Evolutionary conservation across 805 yeast species (phyloP), one percentile per base, ranked within the genome.

Genomic region (Saturnispora quitensis): DNA sequence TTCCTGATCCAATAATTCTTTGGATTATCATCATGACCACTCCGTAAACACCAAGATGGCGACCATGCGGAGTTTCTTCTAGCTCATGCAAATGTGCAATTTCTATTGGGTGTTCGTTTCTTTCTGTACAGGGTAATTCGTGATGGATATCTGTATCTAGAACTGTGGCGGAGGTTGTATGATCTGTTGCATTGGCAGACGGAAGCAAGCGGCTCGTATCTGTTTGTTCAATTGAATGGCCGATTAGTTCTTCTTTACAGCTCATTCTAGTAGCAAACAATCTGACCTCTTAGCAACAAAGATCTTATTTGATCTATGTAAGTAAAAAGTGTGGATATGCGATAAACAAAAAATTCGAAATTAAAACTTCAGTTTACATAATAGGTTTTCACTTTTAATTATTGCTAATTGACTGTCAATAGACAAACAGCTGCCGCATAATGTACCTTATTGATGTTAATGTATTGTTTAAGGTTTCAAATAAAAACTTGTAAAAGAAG

Each of bases 1-100:
- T 84, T 0, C 93, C 93, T 0, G 89, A 82, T 0, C 95, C 93
- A 12, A 86, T 69, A 42, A 86, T 85, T 54, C 90, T 69, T 15
- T 87, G 79, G 6, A 86, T 73, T 58, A 83, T 81, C 53, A 84
- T 66, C 43, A 82, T 74, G 40, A 81, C 73, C 0, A 87, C 82
- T 6, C 89, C 80, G 58, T 76, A 82, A 2, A 83, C 63, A 0
- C 91, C 91, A 54, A 86, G 63, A 64, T 84, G 89, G 38, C 91
- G 69, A 1, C 91, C 91, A 57, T 83, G 89, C 1, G 90, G 90
- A 1, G 76, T 66, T 22, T 78, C 82, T 56, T 77, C 81, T 12
- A 62, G 57, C 15, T 56, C 57, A 15, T 58, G 59, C 12, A 66
- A 50, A 36, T 62, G 63, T 42, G 57, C 58, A 59, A 64, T 58